These are phyloP conservation scores for Xerocomellus intermedius DNA, from an alignment of 768 basidiomycete genomes.

Conservation along the genomic window DNA sequence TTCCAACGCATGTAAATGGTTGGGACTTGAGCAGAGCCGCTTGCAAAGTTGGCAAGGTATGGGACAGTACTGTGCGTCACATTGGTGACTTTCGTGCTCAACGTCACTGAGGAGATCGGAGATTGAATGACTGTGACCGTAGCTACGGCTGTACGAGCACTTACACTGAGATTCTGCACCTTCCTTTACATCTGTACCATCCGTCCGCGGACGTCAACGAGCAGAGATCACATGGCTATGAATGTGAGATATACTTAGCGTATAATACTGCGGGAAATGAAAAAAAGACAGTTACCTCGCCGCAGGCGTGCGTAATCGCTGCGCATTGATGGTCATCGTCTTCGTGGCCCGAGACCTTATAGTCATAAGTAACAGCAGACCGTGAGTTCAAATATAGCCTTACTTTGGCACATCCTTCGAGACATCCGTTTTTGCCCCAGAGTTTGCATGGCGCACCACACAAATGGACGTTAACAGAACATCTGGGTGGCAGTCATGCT, in stretches of 20 bases:
- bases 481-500: conserved; percentile 35
- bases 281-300: conserved; percentile 19
- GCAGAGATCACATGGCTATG: conserved; percentile 44
- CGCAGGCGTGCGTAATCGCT: conserved; percentile 52
- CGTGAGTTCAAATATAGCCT: not conserved
- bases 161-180: conserved; percentile 44
- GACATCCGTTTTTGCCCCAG: conserved; percentile 47
- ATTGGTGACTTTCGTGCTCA: conserved; percentile 46
- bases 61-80: conserved; percentile 52
- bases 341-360: conserved; percentile 45
- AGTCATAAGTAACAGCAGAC: not conserved
- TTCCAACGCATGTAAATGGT: conserved; percentile 55
- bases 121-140: not conserved
- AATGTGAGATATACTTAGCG: not conserved
- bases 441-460: conserved; percentile 54
- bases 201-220: conserved; percentile 26
- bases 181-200: conserved; percentile 40
- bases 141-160: not conserved
- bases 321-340: conserved; percentile 54
- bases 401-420: conserved; percentile 53
- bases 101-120: conserved; percentile 38
- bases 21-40: conserved; percentile 42
- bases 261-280: not conserved
- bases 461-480: conserved; percentile 49
- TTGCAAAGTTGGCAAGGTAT: conserved; percentile 54